A percentile compares a stretch with the other conserved stretches of the same genome.
phyloP scores from a whole-genome alignment of 1,284 basidiomycete species.

The Blastosporella zonata region DNA sequence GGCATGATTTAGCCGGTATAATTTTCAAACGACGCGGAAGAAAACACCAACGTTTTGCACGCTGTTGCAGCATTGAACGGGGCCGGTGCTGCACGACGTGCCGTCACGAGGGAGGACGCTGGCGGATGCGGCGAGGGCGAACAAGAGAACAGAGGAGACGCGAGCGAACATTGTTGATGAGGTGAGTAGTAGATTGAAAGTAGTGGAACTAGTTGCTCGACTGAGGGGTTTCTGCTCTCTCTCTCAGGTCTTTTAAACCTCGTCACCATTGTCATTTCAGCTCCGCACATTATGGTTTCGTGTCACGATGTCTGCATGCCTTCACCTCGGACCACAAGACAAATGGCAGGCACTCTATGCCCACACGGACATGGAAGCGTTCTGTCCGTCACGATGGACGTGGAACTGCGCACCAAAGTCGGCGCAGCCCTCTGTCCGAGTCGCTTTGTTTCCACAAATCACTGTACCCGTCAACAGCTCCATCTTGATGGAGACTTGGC shows the following conservation, averaged over 20 bases:
- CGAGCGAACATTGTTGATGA: slow-evolving; percentile 12
- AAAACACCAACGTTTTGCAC: slow-evolving; percentile 8
- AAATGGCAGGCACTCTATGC: not conserved
- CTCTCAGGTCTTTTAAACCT: slow-evolving; percentile 7
- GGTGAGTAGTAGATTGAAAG: slow-evolving; percentile 4
- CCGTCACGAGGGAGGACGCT: slow-evolving; percentile 14
- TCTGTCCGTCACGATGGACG: not conserved
- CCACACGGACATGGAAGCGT: not conserved
- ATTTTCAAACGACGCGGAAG: not conserved
- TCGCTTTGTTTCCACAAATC: not conserved
- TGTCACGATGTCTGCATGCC: not conserved
- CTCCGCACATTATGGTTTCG: slow-evolving; percentile 3
- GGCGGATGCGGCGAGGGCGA: slow-evolving; percentile 16
- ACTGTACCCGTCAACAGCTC: not conserved
- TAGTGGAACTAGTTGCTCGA: slow-evolving; percentile 15
- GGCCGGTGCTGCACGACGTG: slow-evolving; percentile 14
- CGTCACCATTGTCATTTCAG: not conserved
- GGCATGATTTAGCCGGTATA: not conserved
- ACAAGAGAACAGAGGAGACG: slow-evolving; percentile 7
- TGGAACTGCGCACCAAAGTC: not conserved
- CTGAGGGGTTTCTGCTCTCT: slow-evolving; percentile 5
- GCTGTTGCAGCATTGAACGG: slow-evolving; percentile 18
- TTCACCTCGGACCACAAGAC: not conserved
- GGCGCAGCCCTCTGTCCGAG: not conserved
- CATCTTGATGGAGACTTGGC: not conserved